Evolutionary conservation across 768 basidiomycete genomes (phyloP).

Genomic region (Kwoniella pini): DNA sequence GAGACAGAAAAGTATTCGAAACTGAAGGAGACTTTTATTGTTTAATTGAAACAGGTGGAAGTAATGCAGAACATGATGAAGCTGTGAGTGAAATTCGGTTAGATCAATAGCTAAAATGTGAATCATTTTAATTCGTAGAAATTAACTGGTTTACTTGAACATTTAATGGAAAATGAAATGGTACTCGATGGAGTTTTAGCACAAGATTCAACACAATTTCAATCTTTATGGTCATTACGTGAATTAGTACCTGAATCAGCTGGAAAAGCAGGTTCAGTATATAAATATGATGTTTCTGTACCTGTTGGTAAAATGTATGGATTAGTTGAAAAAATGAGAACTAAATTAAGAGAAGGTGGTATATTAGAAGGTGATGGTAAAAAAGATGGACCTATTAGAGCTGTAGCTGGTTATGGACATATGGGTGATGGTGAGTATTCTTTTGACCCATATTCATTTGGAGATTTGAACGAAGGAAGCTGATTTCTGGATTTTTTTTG

Average conservation of each 20-base stretch:
- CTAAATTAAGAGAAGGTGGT: constrained; percentile 61
- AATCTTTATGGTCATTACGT: constrained; percentile 84
- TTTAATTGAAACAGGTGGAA: constrained; percentile 90
- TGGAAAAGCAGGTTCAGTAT: constrained; percentile 89
- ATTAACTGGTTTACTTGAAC: constrained; percentile 73
- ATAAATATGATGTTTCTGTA: constrained; percentile 95
- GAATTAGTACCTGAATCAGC: constrained; percentile 90
- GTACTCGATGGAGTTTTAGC: constrained; percentile 87
- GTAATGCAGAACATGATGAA: constrained; percentile 87
- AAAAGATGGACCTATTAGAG: constrained; percentile 61
- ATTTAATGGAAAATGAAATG: constrained; percentile 70
- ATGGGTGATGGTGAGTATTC: constrained; percentile 81
- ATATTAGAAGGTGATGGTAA: constrained; percentile 61
- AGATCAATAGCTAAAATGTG: background rate
- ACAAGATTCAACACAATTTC: constrained; percentile 84
- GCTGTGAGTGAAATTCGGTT: too few relatives aligned
- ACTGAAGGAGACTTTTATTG: constrained; percentile 79
- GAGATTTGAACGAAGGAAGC: too few relatives aligned
- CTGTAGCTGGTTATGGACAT: constrained; percentile 91
- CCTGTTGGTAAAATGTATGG: constrained; percentile 82
- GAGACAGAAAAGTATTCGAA: constrained; percentile 72
- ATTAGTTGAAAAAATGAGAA: constrained; percentile 77
- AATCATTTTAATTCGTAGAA: constrained; percentile 63
- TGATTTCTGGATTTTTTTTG: background rate
- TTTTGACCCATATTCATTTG: background rate